These are phyloP conservation scores for Sodiomyces alkalinus DNA, from an alignment of 2,329 filamentous ascomycete species.

Conservation along the genomic window DNA sequence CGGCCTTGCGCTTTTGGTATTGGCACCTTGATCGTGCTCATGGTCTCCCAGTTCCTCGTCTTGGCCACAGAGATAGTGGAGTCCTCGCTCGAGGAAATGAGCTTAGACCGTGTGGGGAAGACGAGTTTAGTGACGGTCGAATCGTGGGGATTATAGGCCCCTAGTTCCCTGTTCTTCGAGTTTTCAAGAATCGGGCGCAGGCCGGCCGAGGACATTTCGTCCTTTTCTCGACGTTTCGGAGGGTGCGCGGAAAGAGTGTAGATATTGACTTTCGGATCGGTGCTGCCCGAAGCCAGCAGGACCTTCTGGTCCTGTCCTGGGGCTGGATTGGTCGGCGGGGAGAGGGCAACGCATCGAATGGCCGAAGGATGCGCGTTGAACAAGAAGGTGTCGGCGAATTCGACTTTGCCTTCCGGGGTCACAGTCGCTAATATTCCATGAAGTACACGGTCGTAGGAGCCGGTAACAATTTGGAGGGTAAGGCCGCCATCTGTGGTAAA, in stretches of 20 bases:
- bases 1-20: conserved; percentile 65
- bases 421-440: conserved; percentile 79
- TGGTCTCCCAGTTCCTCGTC: conserved; percentile 75
- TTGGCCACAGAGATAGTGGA: conserved; percentile 79
- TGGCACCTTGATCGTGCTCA: conserved; percentile 81
- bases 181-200: conserved; percentile 70
- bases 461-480: conserved; percentile 78
- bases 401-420: conserved; percentile 25
- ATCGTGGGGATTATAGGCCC: conserved; percentile 73
- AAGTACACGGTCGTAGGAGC: conserved; percentile 85
- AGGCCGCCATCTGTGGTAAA: conserved; percentile 12
- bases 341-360: conserved; percentile 78
- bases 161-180: conserved; percentile 73
- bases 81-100: conserved; percentile 80
- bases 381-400: conserved; percentile 84
- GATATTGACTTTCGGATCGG: conserved; percentile 88
- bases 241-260: conserved; percentile 71
- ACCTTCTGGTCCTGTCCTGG: conserved; percentile 61
- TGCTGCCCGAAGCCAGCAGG: conserved; percentile 78
- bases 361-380: conserved; percentile 89
- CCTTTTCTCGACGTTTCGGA: conserved; percentile 38
- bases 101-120: conserved; percentile 76
- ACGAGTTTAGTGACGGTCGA: conserved; percentile 64
- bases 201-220: conserved; percentile 50
- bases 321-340: conserved; percentile 50